Evolutionary conservation across 2,329 filamentous ascomycete genomes (phyloP), one percentile per base, ranked within the genome.

Genomic region (Ramichloridium luteum): DNA sequence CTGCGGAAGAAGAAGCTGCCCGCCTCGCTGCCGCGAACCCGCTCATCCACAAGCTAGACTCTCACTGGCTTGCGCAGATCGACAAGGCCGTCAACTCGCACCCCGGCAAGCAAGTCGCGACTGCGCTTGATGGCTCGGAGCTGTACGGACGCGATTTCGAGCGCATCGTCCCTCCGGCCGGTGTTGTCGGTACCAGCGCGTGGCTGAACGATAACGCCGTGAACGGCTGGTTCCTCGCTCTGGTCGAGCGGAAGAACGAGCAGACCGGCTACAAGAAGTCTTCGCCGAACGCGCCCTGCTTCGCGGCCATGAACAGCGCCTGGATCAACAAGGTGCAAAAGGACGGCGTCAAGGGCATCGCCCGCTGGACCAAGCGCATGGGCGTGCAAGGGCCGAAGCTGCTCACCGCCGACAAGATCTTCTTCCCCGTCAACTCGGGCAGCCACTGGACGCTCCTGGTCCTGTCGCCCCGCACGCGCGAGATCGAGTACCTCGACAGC

Each of bases 151-250:
- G 72, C 31, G 77, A 82, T 48, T 77, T 84, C 45, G 60, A 57
- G n/a, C 77, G 67, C 28, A 56, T 85, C 4, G 36, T 63, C 4
- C 77, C 11, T 60, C 61, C 12, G 53, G 25, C 15, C n/a, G 27
- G 37, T 30, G 32, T 20, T 10, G 16, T 10, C n/a, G 33, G 28
- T 25, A 15, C 1, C 22, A 20, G 29, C 3, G 63, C 62, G 16
- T 88, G 80, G 80, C 65, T 88, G 5, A 85, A 86, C 41, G 81
- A 86, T 51, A 76, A 81, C 44, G 71, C 80, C 30, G 71, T 88
- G 44, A 81, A 83, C 44, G 70, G 71, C 10, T 71, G 72, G 28
- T 62, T 84, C 15, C 56, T 66, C 16, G 69, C 72, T 48, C 58
- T 84, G 10, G 72, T 75, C 14, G 38, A 65, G 32, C 60, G 59